These are phyloP conservation scores for Umbellularia californica DNA, from an alignment of 164 flowering plant genomes.

Conservation along the genomic window DNA sequence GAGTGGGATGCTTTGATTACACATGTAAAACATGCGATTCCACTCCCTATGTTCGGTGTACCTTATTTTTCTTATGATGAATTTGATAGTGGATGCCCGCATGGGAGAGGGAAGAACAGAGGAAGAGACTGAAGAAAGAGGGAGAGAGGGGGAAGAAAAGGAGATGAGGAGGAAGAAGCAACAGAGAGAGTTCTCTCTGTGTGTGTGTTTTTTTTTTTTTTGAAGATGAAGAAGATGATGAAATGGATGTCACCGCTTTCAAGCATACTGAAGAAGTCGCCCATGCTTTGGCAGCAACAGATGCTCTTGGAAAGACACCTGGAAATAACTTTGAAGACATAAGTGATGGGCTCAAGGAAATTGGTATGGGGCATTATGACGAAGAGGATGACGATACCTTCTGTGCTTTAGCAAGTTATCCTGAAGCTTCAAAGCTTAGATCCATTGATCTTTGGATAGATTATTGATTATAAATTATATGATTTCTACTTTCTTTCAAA, in stretches of 20 bases:
- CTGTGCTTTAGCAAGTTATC: background rate
- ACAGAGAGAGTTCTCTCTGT: too few species aligned
- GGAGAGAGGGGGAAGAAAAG: too few species aligned
- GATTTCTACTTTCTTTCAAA: background rate
- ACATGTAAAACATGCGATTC: too few species aligned
- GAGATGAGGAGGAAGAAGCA: too few species aligned
- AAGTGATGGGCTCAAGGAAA: conserved; percentile 60
- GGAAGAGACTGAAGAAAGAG: too few species aligned
- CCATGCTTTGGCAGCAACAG: conserved; percentile 64
- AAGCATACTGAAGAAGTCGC: conserved; percentile 39
- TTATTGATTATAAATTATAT: background rate
- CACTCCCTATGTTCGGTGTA: too few species aligned
- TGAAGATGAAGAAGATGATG: conserved; percentile 54
- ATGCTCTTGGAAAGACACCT: conserved; percentile 53
- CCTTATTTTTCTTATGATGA: too few species aligned
- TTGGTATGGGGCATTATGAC: conserved; percentile 89
- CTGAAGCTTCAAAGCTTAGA: background rate
- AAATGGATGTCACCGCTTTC: conserved; percentile 44
- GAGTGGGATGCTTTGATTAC: too few species aligned
- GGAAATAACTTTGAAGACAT: conserved; percentile 38
- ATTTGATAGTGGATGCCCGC: too few species aligned
- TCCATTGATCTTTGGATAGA: background rate
- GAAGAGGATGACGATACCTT: conserved; percentile 81
- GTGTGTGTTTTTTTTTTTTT: too few species aligned
- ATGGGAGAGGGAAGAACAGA: too few species aligned